A percentile compares a stretch with the other conserved stretches of the same genome.
Evolutionary conservation across 108 stramenopile species (phyloP).

Genomic region (Discostella pseudostelligera): DNA sequence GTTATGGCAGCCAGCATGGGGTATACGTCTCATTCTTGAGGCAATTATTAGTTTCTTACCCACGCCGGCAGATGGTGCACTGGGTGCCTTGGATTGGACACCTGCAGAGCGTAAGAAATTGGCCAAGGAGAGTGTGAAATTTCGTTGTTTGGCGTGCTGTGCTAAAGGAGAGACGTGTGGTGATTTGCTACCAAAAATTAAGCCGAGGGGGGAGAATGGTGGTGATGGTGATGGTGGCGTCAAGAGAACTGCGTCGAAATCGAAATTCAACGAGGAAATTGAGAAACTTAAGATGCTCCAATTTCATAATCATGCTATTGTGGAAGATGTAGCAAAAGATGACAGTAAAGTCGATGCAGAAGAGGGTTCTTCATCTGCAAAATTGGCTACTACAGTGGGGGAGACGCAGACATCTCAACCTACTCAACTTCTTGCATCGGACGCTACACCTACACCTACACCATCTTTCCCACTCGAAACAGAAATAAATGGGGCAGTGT

Average conservation of each 20-base stretch:
- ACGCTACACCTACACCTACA: neutral
- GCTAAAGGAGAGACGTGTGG: slow-evolving; percentile 40
- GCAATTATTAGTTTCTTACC: slow-evolving; percentile 96
- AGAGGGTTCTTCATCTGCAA: neutral
- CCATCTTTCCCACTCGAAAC: neutral
- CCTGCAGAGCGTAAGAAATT: slow-evolving; percentile 68
- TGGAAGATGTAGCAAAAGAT: slow-evolving; percentile 27
- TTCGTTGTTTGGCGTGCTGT: slow-evolving; percentile 53
- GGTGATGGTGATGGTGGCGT: slow-evolving; percentile 13
- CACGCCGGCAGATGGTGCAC: slow-evolving; percentile 93
- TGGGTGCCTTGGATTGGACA: slow-evolving; percentile 94
- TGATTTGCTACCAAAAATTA: slow-evolving; percentile 57
- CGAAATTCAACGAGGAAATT: slow-evolving; percentile 74
- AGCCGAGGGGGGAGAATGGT: slow-evolving; percentile 16
- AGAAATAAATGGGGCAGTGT: too few species aligned
- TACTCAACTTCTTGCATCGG: neutral
- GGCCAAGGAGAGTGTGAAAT: slow-evolving; percentile 64
- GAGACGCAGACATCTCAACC: neutral
- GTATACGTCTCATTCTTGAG: slow-evolving; percentile 95
- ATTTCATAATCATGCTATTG: slow-evolving; percentile 45
- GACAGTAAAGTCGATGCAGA: slow-evolving; percentile 8
- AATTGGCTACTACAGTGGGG: slow-evolving; percentile 1
- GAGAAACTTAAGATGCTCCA: slow-evolving; percentile 74
- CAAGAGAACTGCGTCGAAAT: slow-evolving; percentile 9
- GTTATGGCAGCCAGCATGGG: slow-evolving; percentile 93